phyloP scores from a whole-genome alignment of 2,329 filamentous ascomycete genomes.

The Scolecobasidium constrictum region DNA sequence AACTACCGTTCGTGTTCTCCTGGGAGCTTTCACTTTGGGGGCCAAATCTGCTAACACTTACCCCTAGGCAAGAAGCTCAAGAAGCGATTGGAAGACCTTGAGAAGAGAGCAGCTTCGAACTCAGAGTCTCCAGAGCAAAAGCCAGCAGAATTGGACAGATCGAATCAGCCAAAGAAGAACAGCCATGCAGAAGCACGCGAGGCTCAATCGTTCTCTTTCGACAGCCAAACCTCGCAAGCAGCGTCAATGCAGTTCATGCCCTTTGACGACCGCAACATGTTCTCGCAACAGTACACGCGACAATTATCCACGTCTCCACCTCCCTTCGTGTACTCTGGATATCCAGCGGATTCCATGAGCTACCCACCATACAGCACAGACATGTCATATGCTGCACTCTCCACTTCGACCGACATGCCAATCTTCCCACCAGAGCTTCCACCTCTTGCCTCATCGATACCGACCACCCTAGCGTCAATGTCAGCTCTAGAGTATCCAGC shows the following conservation, averaged over 20 bases:
- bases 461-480: slow-evolving; percentile 53
- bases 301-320: slow-evolving; percentile 63
- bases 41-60: slow-evolving; percentile 14
- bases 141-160: slow-evolving; percentile 40
- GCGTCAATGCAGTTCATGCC: slow-evolving; percentile 32
- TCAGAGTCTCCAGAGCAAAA: slow-evolving; percentile 49
- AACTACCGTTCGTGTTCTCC: slow-evolving; percentile 68
- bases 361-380: slow-evolving; percentile 44
- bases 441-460: slow-evolving; percentile 29
- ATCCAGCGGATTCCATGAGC: slow-evolving; percentile 54
- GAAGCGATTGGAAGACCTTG: slow-evolving; percentile 76
- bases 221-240: slow-evolving; percentile 6
- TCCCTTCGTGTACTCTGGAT: slow-evolving; percentile 56
- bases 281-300: slow-evolving; percentile 54
- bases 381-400: slow-evolving; percentile 26
- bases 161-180: slow-evolving; percentile 10
- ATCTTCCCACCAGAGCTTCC: slow-evolving; percentile 46
- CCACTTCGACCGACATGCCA: slow-evolving; percentile 24
- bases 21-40: not conserved
- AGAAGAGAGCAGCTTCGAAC: slow-evolving; percentile 60
- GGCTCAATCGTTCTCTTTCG: slow-evolving; percentile 14
- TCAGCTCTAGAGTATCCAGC: slow-evolving; percentile 33
- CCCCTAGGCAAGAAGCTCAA: slow-evolving; percentile 77
- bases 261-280: slow-evolving; percentile 56
- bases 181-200: slow-evolving; percentile 11